A percentile compares a stretch with the other conserved stretches of the same genome.
phyloP scores from a whole-genome alignment of 352 stramenopile species.

The Phytophthora nicotianae region DNA sequence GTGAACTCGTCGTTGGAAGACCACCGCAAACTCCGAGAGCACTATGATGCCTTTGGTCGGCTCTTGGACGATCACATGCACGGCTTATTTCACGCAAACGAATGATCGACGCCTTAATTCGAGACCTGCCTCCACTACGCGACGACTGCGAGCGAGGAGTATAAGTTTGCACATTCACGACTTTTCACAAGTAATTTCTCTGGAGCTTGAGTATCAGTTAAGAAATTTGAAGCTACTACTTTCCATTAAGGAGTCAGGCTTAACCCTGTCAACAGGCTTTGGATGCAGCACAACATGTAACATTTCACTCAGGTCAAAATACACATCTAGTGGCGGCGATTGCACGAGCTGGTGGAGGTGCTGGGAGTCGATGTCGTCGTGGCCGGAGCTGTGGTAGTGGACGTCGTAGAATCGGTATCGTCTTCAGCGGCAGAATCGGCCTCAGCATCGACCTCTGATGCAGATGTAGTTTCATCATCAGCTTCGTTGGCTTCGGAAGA shows the following conservation, averaged over 20 bases:
- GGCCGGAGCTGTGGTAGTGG: not conserved
- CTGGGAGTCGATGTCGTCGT: constrained; percentile 7
- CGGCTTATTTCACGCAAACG: not conserved
- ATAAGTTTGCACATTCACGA: not conserved
- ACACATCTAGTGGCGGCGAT: constrained; percentile 20
- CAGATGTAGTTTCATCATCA: constrained; percentile 4
- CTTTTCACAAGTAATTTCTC: not conserved
- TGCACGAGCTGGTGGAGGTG: constrained; percentile 22
- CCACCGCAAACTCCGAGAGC: not conserved
- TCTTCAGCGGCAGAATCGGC: constrained; percentile 9
- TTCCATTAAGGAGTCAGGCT: constrained; percentile 10
- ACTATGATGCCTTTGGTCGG: not conserved
- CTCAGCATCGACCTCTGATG: constrained; percentile 19
- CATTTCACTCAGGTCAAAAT: not conserved
- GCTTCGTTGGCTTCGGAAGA: constrained; percentile 19
- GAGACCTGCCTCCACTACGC: not conserved
- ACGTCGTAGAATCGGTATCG: constrained; percentile 7
- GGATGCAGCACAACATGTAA: constrained; percentile 7
- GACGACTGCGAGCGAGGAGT: not conserved
- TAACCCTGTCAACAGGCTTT: not conserved
- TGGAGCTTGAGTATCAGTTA: not conserved
- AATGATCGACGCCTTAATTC: not conserved
- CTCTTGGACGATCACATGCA: not conserved
- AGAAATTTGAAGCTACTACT: not conserved
- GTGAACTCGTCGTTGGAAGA: not conserved